A percentile compares a stretch with the other conserved stretches of the same genome.
Evolutionary conservation across 2,329 filamentous ascomycete species (phyloP).

Genomic region (Helminthosporium solani): DNA sequence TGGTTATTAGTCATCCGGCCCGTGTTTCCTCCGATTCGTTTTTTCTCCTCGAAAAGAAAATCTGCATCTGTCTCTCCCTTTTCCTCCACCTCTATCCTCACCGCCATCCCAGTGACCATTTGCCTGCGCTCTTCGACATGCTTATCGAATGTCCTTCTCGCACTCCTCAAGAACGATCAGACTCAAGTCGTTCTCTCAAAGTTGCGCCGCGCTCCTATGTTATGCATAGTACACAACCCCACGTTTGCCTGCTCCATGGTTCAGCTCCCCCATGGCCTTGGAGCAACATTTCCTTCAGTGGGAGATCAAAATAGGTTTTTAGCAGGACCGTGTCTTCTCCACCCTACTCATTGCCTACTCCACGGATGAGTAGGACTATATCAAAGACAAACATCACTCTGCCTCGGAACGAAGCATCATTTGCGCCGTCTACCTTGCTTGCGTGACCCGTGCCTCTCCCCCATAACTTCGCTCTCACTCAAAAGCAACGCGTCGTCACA

Average conservation of each 20-base stretch:
- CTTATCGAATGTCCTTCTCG: no score
- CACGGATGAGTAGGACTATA: constrained; percentile 50
- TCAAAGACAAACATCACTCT: constrained; percentile 48
- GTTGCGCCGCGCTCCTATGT: constrained; percentile 6
- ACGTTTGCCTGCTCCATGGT: constrained; percentile 55
- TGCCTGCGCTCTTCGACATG: no score
- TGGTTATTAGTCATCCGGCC: no score
- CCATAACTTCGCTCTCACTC: no score
- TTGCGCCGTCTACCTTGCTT: not conserved
- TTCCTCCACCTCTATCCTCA: not conserved
- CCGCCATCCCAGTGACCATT: not conserved
- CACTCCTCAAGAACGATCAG: constrained; percentile 14
- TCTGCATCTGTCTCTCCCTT: not conserved
- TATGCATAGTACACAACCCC: constrained; percentile 29
- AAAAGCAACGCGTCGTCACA: not conserved
- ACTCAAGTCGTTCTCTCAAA: constrained; percentile 17
- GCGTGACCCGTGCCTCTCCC: not conserved
- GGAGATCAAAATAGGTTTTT: constrained; percentile 53
- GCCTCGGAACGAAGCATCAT: constrained; percentile 1
- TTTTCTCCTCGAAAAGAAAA: not conserved
- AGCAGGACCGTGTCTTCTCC: constrained; percentile 57
- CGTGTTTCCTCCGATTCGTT: constrained; percentile 7
- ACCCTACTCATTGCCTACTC: constrained; percentile 48
- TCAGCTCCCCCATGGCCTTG: constrained; percentile 47
- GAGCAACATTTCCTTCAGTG: constrained; percentile 54